These are phyloP conservation scores for Wickerhamiella occidentalis DNA, from an alignment of 805 yeast genomes.

Conservation along the genomic window DNA sequence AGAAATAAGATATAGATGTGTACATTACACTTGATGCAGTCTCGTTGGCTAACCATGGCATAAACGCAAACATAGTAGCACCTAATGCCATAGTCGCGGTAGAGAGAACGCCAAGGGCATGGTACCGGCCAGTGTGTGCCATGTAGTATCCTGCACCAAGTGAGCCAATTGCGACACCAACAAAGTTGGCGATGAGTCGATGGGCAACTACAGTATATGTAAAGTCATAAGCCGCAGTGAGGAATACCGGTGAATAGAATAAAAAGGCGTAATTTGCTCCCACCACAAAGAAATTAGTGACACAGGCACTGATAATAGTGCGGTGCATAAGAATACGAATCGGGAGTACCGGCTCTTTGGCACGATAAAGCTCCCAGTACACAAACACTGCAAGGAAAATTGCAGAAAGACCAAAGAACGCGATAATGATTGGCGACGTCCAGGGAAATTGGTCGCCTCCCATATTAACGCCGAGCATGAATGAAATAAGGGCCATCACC, in stretches of 20 bases:
- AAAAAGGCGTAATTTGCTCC: constrained; percentile 54
- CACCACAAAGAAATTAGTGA: constrained; percentile 58
- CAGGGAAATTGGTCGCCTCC: constrained; percentile 48
- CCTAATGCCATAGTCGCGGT: constrained; percentile 36
- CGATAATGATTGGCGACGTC: constrained; percentile 32
- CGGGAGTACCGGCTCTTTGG: constrained; percentile 58
- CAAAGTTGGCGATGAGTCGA: constrained; percentile 43
- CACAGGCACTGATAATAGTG: constrained; percentile 52
- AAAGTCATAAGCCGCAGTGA: constrained; percentile 49
- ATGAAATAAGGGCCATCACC: constrained; percentile 44
- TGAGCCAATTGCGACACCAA: constrained; percentile 59
- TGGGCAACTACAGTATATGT: constrained; percentile 65
- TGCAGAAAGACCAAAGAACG: constrained; percentile 28
- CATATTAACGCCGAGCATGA: constrained; percentile 53
- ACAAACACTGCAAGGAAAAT: constrained; percentile 33
- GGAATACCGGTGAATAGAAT: constrained; percentile 65
- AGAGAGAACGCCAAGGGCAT: constrained; percentile 34
- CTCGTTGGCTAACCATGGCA: constrained; percentile 38
- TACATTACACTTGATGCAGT: constrained; percentile 47
- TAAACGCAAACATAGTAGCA: constrained; percentile 15
- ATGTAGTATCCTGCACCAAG: constrained; percentile 55
- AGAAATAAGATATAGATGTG: constrained; percentile 24
- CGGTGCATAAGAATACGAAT: constrained; percentile 42
- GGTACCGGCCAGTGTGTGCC: constrained; percentile 56
- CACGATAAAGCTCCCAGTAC: constrained; percentile 39